Base-by-base conservation (phyloP, 2,329 filamentous ascomycete species). In the Colletotrichum truncatum region DNA sequence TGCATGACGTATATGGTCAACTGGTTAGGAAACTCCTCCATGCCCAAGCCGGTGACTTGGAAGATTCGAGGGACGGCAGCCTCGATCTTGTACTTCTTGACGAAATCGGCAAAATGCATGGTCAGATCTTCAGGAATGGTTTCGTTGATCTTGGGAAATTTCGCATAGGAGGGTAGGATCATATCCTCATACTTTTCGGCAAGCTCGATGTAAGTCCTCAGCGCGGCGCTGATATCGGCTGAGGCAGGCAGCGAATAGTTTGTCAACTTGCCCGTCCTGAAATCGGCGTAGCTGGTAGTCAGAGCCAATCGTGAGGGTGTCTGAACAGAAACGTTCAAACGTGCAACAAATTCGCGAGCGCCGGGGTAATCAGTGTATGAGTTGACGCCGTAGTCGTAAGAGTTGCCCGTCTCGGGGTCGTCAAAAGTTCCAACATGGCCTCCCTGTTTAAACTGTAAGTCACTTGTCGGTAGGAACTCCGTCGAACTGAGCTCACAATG, bases 31-130 rank as follows among this genome's bases (percentile, higher is more conserved):
- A 57, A 67, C 46, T 71, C 66, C 7, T 64, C 68, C 11, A 71
- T 59, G 8, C 71, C 71, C 51, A 67, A 61, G 14, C 52, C 69
- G 9, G 64, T 69, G 6, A 59, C 55, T 26, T 68, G 61, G 64
- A 65, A 70, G 38, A 70, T 67, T 23, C 55, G 57, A n/a, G 74
- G 76, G 1, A 84, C 74, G 3, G 80, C 73, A 26, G 76, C 79
- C 18, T 76, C 70, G 5, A 87, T 71, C n/a, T 75, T 71, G 71
- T 85, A 80, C 70, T 86, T 85, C 32, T 74, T 70, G 11, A 82
- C 74, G 59, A 85, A 85, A 4, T 83, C 75, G 16, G 80, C 77
- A 61, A 82, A 86, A 2, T 82, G 77, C 4, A 84, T 70, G 18
- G 82, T 70, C 2, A 87, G 73, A 14, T 85, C 84, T 11, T 77